Evolutionary conservation across 495 filamentous ascomycete genomes (phyloP).

Genomic region (Penicillium paxilli): DNA sequence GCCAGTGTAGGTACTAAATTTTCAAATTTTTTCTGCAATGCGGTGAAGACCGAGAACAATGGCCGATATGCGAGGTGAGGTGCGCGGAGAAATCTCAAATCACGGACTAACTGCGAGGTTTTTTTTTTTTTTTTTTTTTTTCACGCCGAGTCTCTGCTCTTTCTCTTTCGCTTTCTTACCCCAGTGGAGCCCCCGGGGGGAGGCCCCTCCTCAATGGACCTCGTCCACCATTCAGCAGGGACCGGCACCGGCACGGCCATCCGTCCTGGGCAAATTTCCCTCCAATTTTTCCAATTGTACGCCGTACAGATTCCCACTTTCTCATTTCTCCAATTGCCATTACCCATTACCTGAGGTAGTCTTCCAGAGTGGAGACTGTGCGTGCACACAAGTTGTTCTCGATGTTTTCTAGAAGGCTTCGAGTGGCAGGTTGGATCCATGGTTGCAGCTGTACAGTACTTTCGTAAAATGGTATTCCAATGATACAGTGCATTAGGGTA

Average conservation of each 20-base stretch:
- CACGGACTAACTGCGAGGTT: not conserved
- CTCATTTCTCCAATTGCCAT: constrained; percentile 19
- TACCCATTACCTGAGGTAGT: too few relatives aligned
- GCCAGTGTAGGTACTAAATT: not conserved
- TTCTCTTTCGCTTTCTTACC: not conserved
- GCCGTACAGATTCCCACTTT: too few relatives aligned
- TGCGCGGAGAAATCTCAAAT: not conserved
- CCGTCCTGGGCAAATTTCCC: constrained; percentile 1
- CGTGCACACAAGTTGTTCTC: constrained; percentile 10
- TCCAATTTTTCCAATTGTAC: too few relatives aligned
- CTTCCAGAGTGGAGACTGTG: not conserved
- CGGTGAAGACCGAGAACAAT: constrained; percentile 6
- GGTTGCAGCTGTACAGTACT: not conserved
- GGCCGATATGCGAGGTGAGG: too few relatives aligned
- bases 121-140: too few relatives aligned
- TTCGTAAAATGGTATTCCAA: not conserved
- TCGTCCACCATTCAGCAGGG: not conserved
- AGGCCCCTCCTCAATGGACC: not conserved
- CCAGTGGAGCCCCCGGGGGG: not conserved
- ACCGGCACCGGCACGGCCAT: not conserved
- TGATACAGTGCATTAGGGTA: not conserved
- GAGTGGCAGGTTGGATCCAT: constrained; percentile 12
- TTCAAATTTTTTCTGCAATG: not conserved
- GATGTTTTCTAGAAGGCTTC: constrained; percentile 36
- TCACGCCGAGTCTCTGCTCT: too few relatives aligned